These are phyloP conservation scores for Fusarium torreyae DNA, from an alignment of 2,329 filamentous ascomycete species.

Conservation along the genomic window DNA sequence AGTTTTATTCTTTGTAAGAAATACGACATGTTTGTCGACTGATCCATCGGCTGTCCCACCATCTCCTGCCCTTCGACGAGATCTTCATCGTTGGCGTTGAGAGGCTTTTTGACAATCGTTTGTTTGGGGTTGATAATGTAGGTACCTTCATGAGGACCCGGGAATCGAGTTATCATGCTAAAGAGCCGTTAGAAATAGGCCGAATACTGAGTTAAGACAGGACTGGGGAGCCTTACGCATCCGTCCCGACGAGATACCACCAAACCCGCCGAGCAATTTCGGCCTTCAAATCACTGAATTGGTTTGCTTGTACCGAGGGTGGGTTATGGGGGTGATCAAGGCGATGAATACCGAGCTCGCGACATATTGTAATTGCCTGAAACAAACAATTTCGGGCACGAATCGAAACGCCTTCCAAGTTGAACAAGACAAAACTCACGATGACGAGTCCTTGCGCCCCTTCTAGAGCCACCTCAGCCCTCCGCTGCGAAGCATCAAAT, in stretches of 20 bases:
- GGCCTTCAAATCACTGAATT: constrained; percentile 45
- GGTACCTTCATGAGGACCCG: constrained; percentile 54
- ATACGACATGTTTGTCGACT: constrained; percentile 57
- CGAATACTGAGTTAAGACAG: background rate
- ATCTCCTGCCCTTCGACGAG: constrained; percentile 51
- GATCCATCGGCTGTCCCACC: constrained; percentile 50
- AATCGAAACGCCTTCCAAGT: constrained; percentile 50
- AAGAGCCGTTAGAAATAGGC: constrained; percentile 13
- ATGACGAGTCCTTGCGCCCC: constrained; percentile 57
- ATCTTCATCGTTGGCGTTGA: constrained; percentile 58
- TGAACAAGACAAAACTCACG: constrained; percentile 57
- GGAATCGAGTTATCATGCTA: constrained; percentile 57
- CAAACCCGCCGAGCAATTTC: constrained; percentile 61
- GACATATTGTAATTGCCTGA: constrained; percentile 39
- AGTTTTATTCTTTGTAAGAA: constrained; percentile 58
- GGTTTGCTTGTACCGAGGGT: constrained; percentile 39
- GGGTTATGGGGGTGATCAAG: constrained; percentile 54
- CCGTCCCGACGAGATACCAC: constrained; percentile 61
- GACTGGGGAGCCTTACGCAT: constrained; percentile 53
- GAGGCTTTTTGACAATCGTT: constrained; percentile 57
- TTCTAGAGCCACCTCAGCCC: constrained; percentile 52
- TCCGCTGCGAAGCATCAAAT: constrained; percentile 54
- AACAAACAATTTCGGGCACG: constrained; percentile 34
- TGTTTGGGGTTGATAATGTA: constrained; percentile 58
- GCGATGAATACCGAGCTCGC: constrained; percentile 56